phyloP scores from a whole-genome alignment of 192 early-diverging fungal genomes.

The Allomyces macrogynus region DNA sequence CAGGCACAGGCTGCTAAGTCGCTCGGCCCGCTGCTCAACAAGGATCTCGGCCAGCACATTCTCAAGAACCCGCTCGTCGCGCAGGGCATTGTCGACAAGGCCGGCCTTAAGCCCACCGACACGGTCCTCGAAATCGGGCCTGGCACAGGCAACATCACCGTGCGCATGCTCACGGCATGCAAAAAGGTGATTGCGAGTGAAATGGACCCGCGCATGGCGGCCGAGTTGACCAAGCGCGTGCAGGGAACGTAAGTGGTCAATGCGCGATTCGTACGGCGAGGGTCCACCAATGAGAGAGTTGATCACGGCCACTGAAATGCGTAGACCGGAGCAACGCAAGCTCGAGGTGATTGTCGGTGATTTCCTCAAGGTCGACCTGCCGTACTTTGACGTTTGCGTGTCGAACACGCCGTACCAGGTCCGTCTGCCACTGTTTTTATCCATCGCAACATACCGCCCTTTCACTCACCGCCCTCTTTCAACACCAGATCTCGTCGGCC shows the following conservation, averaged over 20 bases:
- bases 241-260: constrained; percentile 56
- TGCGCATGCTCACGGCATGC: constrained; percentile 74
- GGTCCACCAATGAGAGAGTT: constrained; percentile 4
- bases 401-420: constrained; percentile 93
- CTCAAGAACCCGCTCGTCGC: constrained; percentile 94
- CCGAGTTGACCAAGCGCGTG: constrained; percentile 91
- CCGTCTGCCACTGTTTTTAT: background rate
- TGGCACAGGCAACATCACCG: constrained; percentile 95
- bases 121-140: constrained; percentile 86
- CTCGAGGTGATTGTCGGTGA: constrained; percentile 94
- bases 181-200: constrained; percentile 92
- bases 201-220: constrained; percentile 88
- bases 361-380: constrained; percentile 88
- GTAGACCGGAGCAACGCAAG: constrained; percentile 50
- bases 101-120: constrained; percentile 42
- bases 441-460: too few relatives aligned
- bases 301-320: constrained; percentile 1
- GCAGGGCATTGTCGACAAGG: constrained; percentile 92
- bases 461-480: background rate
- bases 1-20: constrained; percentile 7
- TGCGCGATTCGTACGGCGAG: background rate
- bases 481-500: constrained; percentile 65
- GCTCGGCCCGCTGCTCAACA: constrained; percentile 87
- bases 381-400: constrained; percentile 96
- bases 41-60: constrained; percentile 94